phyloP scores from a whole-genome alignment of 768 basidiomycete species.

The Mycena alexandri region DNA sequence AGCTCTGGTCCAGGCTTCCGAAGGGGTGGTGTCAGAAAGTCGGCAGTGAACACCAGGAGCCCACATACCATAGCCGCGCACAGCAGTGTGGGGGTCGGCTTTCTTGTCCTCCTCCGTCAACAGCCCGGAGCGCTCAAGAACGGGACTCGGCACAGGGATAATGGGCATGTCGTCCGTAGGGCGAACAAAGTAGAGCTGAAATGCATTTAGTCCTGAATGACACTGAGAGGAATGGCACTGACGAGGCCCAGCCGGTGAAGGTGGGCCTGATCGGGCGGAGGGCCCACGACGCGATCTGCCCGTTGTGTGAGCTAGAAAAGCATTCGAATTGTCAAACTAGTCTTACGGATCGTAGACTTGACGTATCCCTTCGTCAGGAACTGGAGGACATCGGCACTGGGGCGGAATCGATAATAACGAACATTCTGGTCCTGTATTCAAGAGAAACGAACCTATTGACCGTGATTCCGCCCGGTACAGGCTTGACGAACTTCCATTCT shows the following conservation, averaged over 20 bases:
- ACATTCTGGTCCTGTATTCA: background rate
- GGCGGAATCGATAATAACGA: background rate
- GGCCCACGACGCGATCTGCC: slow-evolving; percentile 28
- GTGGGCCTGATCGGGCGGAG: slow-evolving; percentile 26
- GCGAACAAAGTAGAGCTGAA: slow-evolving; percentile 29
- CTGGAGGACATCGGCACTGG: slow-evolving; percentile 49
- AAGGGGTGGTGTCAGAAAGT: background rate
- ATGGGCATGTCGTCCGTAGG: slow-evolving; percentile 25
- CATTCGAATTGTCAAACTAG: background rate
- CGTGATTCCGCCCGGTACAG: slow-evolving; percentile 48
- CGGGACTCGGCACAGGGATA: slow-evolving; percentile 28
- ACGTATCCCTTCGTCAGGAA: slow-evolving; percentile 50
- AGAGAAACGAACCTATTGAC: slow-evolving; percentile 22
- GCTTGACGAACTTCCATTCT: slow-evolving; percentile 53
- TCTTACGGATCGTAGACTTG: slow-evolving; percentile 27
- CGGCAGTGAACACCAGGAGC: background rate
- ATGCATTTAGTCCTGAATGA: background rate
- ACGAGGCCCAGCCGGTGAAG: slow-evolving; percentile 26
- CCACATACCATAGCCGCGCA: slow-evolving; percentile 19
- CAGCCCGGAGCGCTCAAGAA: slow-evolving; percentile 26
- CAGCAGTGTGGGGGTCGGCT: slow-evolving; percentile 24
- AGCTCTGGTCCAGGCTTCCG: slow-evolving; percentile 29
- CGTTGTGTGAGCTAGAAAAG: background rate
- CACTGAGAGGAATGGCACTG: background rate
- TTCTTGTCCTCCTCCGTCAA: slow-evolving; percentile 29